Percentiles rank a stretch among this genome's conserved stretches.
Evolutionary conservation across 345 rosid species (phyloP).

Genomic region (Pugionium cornutum): DNA sequence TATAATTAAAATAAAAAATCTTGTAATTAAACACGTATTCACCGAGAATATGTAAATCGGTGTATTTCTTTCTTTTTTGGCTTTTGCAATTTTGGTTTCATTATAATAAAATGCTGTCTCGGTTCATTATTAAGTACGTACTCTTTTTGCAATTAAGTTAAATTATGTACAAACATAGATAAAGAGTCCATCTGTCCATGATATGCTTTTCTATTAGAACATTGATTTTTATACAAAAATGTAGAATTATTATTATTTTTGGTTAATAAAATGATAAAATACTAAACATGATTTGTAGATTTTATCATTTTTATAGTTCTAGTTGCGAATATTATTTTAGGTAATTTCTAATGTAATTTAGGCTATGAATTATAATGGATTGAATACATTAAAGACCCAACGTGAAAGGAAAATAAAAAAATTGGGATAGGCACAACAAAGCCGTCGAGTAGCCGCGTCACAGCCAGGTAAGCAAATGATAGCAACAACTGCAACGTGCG

Average conservation of each 20-base stretch:
- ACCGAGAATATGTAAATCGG: slow-evolving; percentile 18
- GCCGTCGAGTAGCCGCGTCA: slow-evolving; percentile 41
- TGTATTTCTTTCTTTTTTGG: background rate
- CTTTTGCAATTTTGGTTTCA: slow-evolving; percentile 23
- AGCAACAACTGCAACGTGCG: slow-evolving; percentile 24
- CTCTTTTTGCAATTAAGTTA: no score
- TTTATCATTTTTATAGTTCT: no score
- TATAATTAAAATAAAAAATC: background rate
- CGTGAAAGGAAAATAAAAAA: background rate
- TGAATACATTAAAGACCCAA: background rate
- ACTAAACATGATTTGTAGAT: no score
- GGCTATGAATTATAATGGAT: background rate
- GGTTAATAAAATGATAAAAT: no score
- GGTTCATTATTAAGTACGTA: background rate
- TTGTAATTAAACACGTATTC: background rate
- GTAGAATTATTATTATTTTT: no score
- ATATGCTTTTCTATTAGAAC: no score
- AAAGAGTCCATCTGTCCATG: no score
- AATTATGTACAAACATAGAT: no score
- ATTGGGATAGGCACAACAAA: slow-evolving; percentile 10
- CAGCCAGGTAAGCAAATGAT: slow-evolving; percentile 37
- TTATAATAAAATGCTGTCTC: background rate
- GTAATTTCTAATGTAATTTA: no score
- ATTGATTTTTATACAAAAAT: no score
- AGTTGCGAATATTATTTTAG: no score